Base-by-base conservation (phyloP, 352 stramenopile genomes). In the Pythium rhizo-oryzae region DNA sequence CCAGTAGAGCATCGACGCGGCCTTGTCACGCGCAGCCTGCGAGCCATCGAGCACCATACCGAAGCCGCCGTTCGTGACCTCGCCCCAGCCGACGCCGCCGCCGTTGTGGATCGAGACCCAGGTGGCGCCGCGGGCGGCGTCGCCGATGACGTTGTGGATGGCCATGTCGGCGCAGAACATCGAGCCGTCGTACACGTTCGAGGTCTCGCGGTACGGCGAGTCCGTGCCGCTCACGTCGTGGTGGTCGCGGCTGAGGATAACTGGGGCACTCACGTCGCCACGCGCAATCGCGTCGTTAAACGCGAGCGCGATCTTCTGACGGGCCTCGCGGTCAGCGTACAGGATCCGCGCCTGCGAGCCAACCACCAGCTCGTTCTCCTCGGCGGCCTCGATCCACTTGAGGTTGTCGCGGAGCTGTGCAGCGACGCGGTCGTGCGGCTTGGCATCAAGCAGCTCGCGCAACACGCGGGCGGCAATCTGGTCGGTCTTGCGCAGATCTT, bases 31-130 rank as follows among this genome's bases (percentile, higher is more conserved):
- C 4, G 90, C 87, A 19, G 83, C 79, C 37, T 84, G 68, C 18
- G 84, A 91, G 30, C 89, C 89, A 54, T 97, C 89, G 50, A 97
- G 75, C 59, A 97, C 88, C 76, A 93, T 88, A 47, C 89, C 89
- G 64, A 97, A 97, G 62, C 88, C 89, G 16, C 89, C 89, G 74
- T 97, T 97, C 69, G 88, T 94, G 59, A 96, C 89, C 67, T 97
- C 84, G 33, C 90, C 90, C 89, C 90, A 96, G 69, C 90, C 90
- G 39, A 92, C 82, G 28, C 90, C 90, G n/a, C 90, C 90, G 54
- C 90, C 87, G 71, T 97, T 97, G 78, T 97, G 90, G 67, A 97
- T 85, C 28, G 85, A 81, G 28, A 97, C 84, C 89, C 89, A 97
- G 28, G 90, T 96, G 47, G 88, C 87, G 11, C 90, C 90, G 51